Percentiles rank a stretch among this genome's conserved stretches.
phyloP scores from a whole-genome alignment of 148 eudicot species.

The Camellia japonica region DNA sequence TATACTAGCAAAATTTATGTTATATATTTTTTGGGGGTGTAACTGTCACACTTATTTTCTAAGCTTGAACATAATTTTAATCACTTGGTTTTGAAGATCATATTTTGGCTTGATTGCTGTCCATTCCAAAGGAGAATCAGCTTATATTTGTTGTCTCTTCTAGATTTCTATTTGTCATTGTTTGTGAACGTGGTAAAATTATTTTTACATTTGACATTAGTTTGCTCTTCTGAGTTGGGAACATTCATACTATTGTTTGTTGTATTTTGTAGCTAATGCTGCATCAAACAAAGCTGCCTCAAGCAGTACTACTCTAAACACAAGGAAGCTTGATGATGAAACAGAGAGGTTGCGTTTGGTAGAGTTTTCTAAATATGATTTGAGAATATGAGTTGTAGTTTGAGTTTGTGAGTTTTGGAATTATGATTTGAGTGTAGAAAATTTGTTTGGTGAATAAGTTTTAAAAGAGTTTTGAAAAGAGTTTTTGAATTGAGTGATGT shows the following conservation, averaged over 20 bases:
- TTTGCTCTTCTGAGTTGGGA: not conserved
- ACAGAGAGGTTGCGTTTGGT: constrained; percentile 33
- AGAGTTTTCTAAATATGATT: too few relatives aligned
- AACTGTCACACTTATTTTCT: too few relatives aligned
- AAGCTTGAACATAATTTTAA: too few relatives aligned
- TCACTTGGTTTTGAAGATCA: not conserved
- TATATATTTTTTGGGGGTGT: not conserved
- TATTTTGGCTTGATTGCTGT: not conserved
- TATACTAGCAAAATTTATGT: not conserved
- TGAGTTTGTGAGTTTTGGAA: too few relatives aligned
- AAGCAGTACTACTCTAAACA: constrained; percentile 72
- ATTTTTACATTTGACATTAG: not conserved
- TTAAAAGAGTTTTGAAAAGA: too few relatives aligned
- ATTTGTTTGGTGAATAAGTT: too few relatives aligned
- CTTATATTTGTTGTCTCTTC: not conserved
- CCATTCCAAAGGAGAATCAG: not conserved
- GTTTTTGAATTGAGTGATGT: too few relatives aligned
- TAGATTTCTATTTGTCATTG: not conserved
- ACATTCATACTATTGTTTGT: not conserved
- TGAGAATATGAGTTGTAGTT: too few relatives aligned
- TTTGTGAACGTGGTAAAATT: not conserved
- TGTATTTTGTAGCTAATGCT: constrained; percentile 57
- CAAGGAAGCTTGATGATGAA: constrained; percentile 86
- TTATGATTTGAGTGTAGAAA: too few relatives aligned
- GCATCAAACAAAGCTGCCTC: constrained; percentile 85